These are phyloP conservation scores for Plasmodium vinckei DNA, from an alignment of 169 alveolate species.

Conservation along the genomic window DNA sequence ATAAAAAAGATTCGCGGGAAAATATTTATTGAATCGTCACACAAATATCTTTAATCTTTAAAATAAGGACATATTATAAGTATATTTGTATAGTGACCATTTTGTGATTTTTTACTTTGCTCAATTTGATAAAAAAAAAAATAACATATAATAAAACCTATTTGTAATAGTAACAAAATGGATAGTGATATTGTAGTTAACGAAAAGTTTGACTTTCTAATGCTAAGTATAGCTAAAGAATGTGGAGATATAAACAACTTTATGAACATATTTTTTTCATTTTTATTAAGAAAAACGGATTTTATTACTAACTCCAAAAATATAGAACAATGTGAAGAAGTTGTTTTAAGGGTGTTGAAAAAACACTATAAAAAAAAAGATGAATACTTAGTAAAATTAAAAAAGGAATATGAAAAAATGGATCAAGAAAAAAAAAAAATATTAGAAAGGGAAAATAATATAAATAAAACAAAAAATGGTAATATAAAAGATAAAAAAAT, in stretches of 20 bases:
- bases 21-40: too few species aligned
- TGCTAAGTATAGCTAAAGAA: constrained; percentile 92
- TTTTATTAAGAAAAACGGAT: constrained; percentile 96
- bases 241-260: constrained; percentile 95
- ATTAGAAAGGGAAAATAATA: constrained; percentile 48
- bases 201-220: constrained; percentile 87
- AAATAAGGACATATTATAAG: too few species aligned
- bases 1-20: too few species aligned
- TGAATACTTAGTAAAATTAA: constrained; percentile 79
- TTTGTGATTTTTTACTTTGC: too few species aligned
- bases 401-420: constrained; percentile 81
- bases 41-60: too few species aligned
- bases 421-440: constrained; percentile 81
- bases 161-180: constrained; percentile 7
- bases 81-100: too few species aligned
- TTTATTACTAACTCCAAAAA: constrained; percentile 88
- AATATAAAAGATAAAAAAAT: constrained; percentile 35
- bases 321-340: constrained; percentile 81
- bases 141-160: neutral
- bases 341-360: constrained; percentile 80
- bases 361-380: constrained; percentile 85
- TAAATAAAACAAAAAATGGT: constrained; percentile 69
- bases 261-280: constrained; percentile 94
- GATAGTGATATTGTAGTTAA: constrained; percentile 76
- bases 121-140: too few species aligned